Evolutionary conservation across 345 rosid species (phyloP), one percentile per base, ranked within the genome.

Genomic region (Gynandropsis gynandra): DNA sequence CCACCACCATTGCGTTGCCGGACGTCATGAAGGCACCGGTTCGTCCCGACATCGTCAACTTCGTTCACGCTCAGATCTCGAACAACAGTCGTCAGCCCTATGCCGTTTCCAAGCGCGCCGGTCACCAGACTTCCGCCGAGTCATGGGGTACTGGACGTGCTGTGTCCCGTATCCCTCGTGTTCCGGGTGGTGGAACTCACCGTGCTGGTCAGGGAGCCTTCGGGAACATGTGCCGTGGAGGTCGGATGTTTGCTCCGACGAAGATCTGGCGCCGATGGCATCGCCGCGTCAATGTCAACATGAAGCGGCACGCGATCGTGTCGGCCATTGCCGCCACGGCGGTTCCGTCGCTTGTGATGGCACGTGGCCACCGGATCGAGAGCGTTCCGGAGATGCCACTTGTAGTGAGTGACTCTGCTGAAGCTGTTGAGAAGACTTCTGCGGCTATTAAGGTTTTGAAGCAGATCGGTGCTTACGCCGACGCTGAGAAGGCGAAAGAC

Each of bases 151-250:
- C 89, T 0, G 94, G 94, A 2, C 89, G 94, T 11, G 94, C 89
- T 1, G 94, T 84, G 0, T 84, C 89, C 3, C 89, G 94, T 77
- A 84, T 84, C 47, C 94, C 94, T n/a, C 83, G 94, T 52, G 94
- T 81, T 29, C 79, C 94, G 1, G 94, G 94, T 1, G 89, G 94
- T 12, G 94, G 89, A 9, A 84, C 94, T 35, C 94, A 84, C 82
- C 83, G 89, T 4, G 94, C 94, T 1, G 94, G 94, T 8, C 94
- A 84, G 75, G 94, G 83, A 2, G 95, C 95, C 27, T 86, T 80
- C 31, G 95, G 95, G 1, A 86, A 86, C 80, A 86, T 86, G 95
- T 86, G 95, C 39, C 85, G 95, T 1, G 95, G 95, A 2, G 95
- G 95, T 0, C 80, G 95, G 18, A 86, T 86, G 95, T 86, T 86